These are phyloP conservation scores for Phoenix dactylifera DNA, from an alignment of 176 grass and related monocot species.

Conservation along the genomic window DNA sequence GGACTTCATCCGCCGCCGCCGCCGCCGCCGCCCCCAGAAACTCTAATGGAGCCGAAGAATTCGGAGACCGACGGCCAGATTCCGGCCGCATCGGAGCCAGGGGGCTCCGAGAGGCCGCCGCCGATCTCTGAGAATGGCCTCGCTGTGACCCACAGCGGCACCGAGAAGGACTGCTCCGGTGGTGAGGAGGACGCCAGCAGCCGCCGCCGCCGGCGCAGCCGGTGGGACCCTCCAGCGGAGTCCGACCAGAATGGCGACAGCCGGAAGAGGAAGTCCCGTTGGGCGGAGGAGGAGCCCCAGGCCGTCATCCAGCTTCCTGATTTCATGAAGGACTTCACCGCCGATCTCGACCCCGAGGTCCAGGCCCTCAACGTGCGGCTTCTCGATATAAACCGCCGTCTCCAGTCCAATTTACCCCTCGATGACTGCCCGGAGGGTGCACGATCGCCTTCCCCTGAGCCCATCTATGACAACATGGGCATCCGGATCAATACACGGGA, in stretches of 20 bases:
- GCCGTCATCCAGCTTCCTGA: slow-evolving; percentile 62
- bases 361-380: slow-evolving; percentile 75
- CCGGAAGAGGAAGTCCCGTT: slow-evolving; percentile 76
- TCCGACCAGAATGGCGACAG: slow-evolving; percentile 29
- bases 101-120: background rate
- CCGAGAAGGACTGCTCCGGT: slow-evolving; percentile 12
- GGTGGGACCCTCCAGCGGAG: slow-evolving; percentile 65
- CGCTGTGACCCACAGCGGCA: slow-evolving; percentile 1
- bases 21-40: background rate
- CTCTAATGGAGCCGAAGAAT: background rate
- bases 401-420: slow-evolving; percentile 55
- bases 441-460: slow-evolving; percentile 72
- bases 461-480: slow-evolving; percentile 86
- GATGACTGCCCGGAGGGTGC: slow-evolving; percentile 77
- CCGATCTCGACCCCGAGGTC: slow-evolving; percentile 85
- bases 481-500: slow-evolving; percentile 91
- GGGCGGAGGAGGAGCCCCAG: slow-evolving; percentile 88
- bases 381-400: slow-evolving; percentile 68
- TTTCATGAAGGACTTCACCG: slow-evolving; percentile 97
- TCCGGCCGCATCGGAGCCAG: background rate
- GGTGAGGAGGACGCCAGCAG: slow-evolving; percentile 23
- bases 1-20: background rate
- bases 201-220: slow-evolving; percentile 57
- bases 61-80: background rate
- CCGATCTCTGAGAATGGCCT: slow-evolving; percentile 1